phyloP scores from a whole-genome alignment of 2,329 filamentous ascomycete genomes.

The Nectriaceae sp. region DNA sequence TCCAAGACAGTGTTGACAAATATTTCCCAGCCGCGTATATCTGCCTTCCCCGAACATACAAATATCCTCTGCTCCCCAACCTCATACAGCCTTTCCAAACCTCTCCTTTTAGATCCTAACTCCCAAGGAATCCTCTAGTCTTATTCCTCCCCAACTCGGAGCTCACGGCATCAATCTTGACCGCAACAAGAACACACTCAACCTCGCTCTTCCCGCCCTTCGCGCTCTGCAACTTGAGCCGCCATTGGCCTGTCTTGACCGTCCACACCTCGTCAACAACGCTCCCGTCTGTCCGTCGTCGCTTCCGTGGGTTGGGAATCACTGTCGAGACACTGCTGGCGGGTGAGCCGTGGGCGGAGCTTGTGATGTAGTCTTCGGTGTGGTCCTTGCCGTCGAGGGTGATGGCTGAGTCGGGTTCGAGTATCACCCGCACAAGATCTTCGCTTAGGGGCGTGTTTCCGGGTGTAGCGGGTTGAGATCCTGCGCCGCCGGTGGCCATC shows the following conservation, averaged over 20 bases:
- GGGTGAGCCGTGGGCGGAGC: slow-evolving; percentile 28
- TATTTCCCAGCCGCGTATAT: background rate
- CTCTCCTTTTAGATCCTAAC: slow-evolving; percentile 6
- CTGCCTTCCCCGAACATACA: no score
- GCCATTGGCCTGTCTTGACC: slow-evolving; percentile 71
- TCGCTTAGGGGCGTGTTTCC: slow-evolving; percentile 71
- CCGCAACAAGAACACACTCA: slow-evolving; percentile 73
- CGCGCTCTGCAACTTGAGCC: slow-evolving; percentile 62
- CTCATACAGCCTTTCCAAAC: no score
- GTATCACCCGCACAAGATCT: slow-evolving; percentile 64
- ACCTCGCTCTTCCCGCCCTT: slow-evolving; percentile 53
- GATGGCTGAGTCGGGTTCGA: slow-evolving; percentile 63
- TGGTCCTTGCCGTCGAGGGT: slow-evolving; percentile 58
- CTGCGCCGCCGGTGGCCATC: slow-evolving; percentile 64
- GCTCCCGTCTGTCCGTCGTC: slow-evolving; percentile 43
- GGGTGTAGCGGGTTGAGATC: slow-evolving; percentile 63
- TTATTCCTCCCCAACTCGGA: slow-evolving; percentile 68
- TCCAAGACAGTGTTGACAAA: background rate
- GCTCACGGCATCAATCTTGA: slow-evolving; percentile 74
- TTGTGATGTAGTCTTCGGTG: slow-evolving; percentile 27
- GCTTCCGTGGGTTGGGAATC: slow-evolving; percentile 44
- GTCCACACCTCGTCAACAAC: slow-evolving; percentile 54
- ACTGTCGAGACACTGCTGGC: slow-evolving; percentile 28
- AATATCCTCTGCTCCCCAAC: no score
- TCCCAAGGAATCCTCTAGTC: slow-evolving; percentile 61